phyloP scores from a whole-genome alignment of 1,284 basidiomycete genomes.

The Pisolithus thermaeus region DNA sequence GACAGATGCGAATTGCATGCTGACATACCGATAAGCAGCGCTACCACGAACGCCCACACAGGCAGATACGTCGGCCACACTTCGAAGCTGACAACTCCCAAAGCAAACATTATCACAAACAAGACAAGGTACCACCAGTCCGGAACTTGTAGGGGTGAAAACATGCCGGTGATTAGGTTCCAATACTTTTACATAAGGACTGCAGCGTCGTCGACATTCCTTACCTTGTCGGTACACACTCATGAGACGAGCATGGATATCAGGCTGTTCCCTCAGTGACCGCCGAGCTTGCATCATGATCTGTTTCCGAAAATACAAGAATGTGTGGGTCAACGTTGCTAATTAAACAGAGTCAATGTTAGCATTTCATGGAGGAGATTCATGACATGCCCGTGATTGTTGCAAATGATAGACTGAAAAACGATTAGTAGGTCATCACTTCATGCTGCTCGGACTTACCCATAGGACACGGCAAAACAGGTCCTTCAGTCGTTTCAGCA shows the following conservation, averaged over 20 bases:
- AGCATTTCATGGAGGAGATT: neutral
- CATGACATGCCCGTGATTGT: constrained; percentile 42
- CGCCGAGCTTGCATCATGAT: constrained; percentile 52
- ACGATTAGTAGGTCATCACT: constrained; percentile 39
- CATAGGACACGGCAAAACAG: constrained; percentile 52
- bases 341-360: too few species aligned
- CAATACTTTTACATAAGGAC: neutral
- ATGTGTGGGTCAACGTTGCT: constrained; percentile 62
- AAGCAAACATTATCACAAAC: constrained; percentile 37
- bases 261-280: constrained; percentile 57
- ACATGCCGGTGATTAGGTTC: too few species aligned
- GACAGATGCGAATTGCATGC: constrained; percentile 10
- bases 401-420: constrained; percentile 66
- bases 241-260: constrained; percentile 74
- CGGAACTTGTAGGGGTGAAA: too few species aligned
- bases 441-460: constrained; percentile 11
- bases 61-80: constrained; percentile 54
- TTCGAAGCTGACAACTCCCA: constrained; percentile 53
- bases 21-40: constrained; percentile 31
- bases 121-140: too few species aligned
- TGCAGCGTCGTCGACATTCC: constrained; percentile 60
- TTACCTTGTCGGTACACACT: constrained; percentile 64
- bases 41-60: constrained; percentile 46
- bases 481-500: constrained; percentile 23
- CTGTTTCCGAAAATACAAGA: constrained; percentile 64